Base-by-base conservation (phyloP, 768 basidiomycete species). In the Suillus fuscotomentosus region DNA sequence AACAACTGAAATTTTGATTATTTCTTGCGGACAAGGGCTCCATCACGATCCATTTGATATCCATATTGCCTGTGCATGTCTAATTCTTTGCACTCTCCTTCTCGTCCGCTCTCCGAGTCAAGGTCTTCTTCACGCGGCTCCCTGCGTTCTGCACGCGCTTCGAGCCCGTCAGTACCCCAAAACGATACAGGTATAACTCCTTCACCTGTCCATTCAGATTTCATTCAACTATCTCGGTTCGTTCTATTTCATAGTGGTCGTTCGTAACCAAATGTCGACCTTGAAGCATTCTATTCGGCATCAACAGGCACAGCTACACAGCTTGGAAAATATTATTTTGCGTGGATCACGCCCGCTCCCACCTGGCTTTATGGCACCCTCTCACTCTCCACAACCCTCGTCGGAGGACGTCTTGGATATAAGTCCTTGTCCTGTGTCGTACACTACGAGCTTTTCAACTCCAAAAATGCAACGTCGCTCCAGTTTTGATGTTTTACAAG, bases 271-370 rank as follows among this genome's bases (percentile, higher is more conserved):
- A 65, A 88, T 94, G 77, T 91, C 90, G 68, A 88, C 87, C 47
- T 78, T 94, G 71, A 92, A 89, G 77, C 92, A 94, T 73, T 86
- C 83, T 72, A 94, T 94, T 70, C 80, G 92, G 66, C 91, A 93
- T 70, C 90, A 94, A 72, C 90, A 92, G 79, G 91, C 91, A 22
- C 90, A 93, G 69, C 75, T 92, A 42, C 84, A 88, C 68, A 81
- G 71, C 45, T 83, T 93, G 60, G 92, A 94, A 74, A 90, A 81
- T 71, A 81, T 84, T 61, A 77, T 94, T 56, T 82, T 88, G 59
- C 84, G 85, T 68, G 86, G 86, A 20, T 89, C 91, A 17, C 84
- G 92, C 63, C 86, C 88, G 45, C 80, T 85, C 67, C 77, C 77
- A 60, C 71, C 77, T 38, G 73, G 75, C n/a, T 75, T 79, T 61